phyloP scores from a whole-genome alignment of 768 basidiomycete species.

The Hygrophorus russula region DNA sequence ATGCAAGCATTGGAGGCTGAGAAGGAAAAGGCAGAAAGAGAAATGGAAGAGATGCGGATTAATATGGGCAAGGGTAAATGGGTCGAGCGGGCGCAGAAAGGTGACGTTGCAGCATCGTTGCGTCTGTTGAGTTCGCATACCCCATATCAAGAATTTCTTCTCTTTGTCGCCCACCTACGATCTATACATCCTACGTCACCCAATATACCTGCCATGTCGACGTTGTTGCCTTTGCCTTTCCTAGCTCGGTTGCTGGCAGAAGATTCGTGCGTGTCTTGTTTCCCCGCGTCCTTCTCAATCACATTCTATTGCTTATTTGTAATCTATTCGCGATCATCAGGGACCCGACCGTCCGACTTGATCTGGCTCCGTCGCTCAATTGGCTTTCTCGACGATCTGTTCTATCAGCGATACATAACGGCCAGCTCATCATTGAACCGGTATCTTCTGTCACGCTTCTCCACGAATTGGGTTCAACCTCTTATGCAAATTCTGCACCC shows the following conservation, averaged over 20 bases:
- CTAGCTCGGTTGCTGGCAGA: constrained; percentile 64
- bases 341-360: constrained; percentile 86
- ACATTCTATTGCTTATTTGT: constrained; percentile 8
- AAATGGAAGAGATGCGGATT: constrained; percentile 34
- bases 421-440: constrained; percentile 85
- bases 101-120: constrained; percentile 19
- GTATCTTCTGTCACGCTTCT: constrained; percentile 52
- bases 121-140: constrained; percentile 56
- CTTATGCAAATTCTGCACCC: constrained; percentile 19
- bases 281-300: constrained; percentile 12
- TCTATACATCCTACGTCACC: constrained; percentile 50
- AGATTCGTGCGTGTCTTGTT: constrained; percentile 55
- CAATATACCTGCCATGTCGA: constrained; percentile 55
- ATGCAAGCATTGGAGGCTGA: constrained; percentile 67
- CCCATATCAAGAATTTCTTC: constrained; percentile 72
- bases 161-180: constrained; percentile 71
- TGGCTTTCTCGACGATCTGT: constrained; percentile 89
- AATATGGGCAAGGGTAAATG: constrained; percentile 64
- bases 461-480: constrained; percentile 33
- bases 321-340: constrained; percentile 25
- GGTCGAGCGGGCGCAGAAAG: constrained; percentile 29
- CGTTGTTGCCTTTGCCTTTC: constrained; percentile 71
- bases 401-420: constrained; percentile 72
- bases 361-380: constrained; percentile 87
- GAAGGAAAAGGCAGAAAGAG: constrained; percentile 49